Percentiles rank a stretch among this genome's conserved stretches.
Conservation (phyloP, 805 yeast species). For the Kuraishia capsulata region DNA sequence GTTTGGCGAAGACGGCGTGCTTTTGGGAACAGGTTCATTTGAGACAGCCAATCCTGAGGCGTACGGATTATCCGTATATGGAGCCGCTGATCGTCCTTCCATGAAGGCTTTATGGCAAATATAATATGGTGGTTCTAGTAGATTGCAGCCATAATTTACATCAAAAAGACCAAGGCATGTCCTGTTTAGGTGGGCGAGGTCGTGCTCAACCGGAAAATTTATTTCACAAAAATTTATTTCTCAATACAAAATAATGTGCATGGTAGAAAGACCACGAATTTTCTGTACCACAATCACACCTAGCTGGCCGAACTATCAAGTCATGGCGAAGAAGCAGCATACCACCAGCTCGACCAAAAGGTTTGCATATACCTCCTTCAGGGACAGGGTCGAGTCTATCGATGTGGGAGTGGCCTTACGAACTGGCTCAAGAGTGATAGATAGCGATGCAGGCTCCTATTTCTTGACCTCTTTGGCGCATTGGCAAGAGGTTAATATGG, state of each 20-base stretch:
- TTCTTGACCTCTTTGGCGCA: slow-evolving; percentile 71
- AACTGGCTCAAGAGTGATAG: slow-evolving; percentile 49
- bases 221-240: no score
- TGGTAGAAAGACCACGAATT: no score
- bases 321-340: slow-evolving; percentile 25
- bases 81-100: slow-evolving; percentile 1
- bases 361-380: slow-evolving; percentile 66
- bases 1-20: no score
- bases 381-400: slow-evolving; percentile 74
- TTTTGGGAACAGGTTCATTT: no score
- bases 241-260: no score
- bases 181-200: no score
- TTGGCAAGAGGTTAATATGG: slow-evolving; percentile 82
- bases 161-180: no score
- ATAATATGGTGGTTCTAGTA: no score
- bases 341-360: slow-evolving; percentile 48
- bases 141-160: no score
- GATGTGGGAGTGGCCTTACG: slow-evolving; percentile 45
- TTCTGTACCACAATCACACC: no score
- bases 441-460: slow-evolving; percentile 68
- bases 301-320: background rate
- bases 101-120: no score
- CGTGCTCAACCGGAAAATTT: no score
- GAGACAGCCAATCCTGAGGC: background rate
- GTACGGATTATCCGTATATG: slow-evolving; percentile 1